Evolutionary conservation across 2,329 filamentous ascomycete genomes (phyloP), one percentile per base, ranked within the genome.

Genomic region (Acrocalymma vagum): DNA sequence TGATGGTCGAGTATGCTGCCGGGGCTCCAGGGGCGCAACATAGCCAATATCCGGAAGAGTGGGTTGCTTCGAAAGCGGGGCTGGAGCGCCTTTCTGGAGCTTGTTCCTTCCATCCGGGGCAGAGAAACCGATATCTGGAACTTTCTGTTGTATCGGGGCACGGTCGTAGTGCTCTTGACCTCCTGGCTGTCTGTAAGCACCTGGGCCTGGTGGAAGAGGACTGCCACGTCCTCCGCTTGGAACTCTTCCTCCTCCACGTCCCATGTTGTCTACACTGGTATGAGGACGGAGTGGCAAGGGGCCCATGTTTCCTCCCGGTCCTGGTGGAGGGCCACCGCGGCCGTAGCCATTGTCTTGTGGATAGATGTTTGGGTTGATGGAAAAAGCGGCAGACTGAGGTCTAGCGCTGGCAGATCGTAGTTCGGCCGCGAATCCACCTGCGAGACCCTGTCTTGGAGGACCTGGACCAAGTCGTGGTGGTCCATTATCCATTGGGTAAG

Each of bases 401-500:
- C 79, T 51, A 77, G 79, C 56, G 18, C 74, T 74, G 8, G 77
- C 74, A 17, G 78, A 71, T 5, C 79, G 78, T 4, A 79, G 63
- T 25, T 77, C 75, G 3, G 78, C 65, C 23, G 65, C 71, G 53
- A 74, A 73, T 15, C 71, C 72, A 8, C 70, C 70, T 20, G 66
- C 66, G 32, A 60, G 59, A 45, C 29, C 46, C n/a, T n/a, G n/a
- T n/a, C n/a, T n/a, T 41, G 67, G 53, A 24, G 61, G 60, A 34
- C 53, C 52, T 14, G 55, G 53, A 23, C 54, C 58, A 33, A 67
- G 63, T n/a, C 75, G 77, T 30, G 78, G 74, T 14, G 83, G 79
- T 37, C 76, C 74, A 51, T 88, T 84, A 51, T 88, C 86, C 33
- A 85, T 78, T 0, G 87, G 87, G 56, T 91, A 91, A 1, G 87